Evolutionary conservation across 179 eudicot species (phyloP).

Genomic region (Silene coronaria): DNA sequence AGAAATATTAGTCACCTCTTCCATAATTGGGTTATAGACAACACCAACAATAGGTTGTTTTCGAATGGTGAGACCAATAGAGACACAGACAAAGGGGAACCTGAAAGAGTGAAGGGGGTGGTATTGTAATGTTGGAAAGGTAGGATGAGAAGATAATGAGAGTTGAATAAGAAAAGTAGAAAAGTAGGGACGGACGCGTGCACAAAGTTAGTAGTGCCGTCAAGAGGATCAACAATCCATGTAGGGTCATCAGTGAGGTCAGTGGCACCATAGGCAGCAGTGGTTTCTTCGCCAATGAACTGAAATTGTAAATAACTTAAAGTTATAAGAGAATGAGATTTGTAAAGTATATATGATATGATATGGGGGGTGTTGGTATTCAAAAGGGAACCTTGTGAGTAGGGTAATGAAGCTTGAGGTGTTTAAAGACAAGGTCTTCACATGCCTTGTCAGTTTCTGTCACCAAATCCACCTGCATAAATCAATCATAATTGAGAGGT

Average conservation of each 20-base stretch:
- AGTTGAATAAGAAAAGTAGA: not conserved
- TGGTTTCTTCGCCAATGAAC: conserved; percentile 97
- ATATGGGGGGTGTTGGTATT: no score
- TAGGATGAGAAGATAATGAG: not conserved
- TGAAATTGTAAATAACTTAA: no score
- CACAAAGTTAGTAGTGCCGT: conserved; percentile 94
- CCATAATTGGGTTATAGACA: conserved; percentile 85
- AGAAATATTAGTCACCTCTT: conserved; percentile 54
- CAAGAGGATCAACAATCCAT: conserved; percentile 97
- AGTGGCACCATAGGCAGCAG: conserved; percentile 71
- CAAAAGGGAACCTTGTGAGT: conserved; percentile 78
- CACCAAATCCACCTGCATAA: conserved; percentile 84
- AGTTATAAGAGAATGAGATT: no score
- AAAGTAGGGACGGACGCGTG: conserved; percentile 51
- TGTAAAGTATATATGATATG: no score
- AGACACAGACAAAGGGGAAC: conserved; percentile 90
- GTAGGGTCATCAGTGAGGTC: conserved; percentile 91
- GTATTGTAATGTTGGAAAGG: conserved; percentile 1
- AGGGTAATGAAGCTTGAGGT: conserved; percentile 70
- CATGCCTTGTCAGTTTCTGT: conserved; percentile 94
- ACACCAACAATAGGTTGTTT: conserved; percentile 80
- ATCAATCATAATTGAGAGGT: no score
- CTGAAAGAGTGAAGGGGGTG: conserved; percentile 34
- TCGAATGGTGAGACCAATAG: conserved; percentile 86
- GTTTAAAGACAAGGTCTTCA: conserved; percentile 80